Evolutionary conservation across 78 protist species (phyloP).

Genomic region (Dictyostelium firmibasis): DNA sequence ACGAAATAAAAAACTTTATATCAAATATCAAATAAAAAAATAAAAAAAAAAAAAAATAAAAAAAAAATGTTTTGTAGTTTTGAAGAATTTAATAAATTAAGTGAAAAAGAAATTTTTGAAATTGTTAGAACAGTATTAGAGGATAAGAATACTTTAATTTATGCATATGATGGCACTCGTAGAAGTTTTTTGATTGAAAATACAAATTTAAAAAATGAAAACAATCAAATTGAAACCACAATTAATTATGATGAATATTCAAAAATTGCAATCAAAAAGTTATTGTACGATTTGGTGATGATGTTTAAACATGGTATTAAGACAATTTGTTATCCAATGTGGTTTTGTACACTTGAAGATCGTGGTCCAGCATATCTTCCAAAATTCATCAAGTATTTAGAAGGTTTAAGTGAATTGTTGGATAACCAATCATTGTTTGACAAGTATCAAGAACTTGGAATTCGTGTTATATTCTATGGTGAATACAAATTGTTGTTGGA

Average conservation of each 20-base stretch:
- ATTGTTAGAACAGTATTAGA: neutral
- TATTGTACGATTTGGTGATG: neutral
- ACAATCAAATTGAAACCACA: neutral
- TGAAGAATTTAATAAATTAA: neutral
- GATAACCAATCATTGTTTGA: neutral
- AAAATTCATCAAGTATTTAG: slow-evolving; percentile 24
- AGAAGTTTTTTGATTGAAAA: slow-evolving; percentile 21
- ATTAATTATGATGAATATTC: slow-evolving; percentile 33
- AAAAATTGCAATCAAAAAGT: neutral
- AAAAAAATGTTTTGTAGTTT: neutral
- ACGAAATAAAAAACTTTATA: no score
- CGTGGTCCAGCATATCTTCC: slow-evolving; percentile 41
- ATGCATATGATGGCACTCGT: slow-evolving; percentile 57
- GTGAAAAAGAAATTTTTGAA: neutral
- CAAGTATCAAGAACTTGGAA: neutral
- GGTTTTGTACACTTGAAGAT: slow-evolving; percentile 42
- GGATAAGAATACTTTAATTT: neutral
- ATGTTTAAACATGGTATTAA: slow-evolving; percentile 57
- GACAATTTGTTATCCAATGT: slow-evolving; percentile 48
- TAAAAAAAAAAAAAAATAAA: no score
- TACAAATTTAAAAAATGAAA: neutral
- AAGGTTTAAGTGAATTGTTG: neutral
- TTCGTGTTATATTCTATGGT: slow-evolving; percentile 34
- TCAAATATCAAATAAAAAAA: no score
- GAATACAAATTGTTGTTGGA: slow-evolving; percentile 4